Base-by-base conservation (phyloP, 2,329 filamentous ascomycete genomes). In the Cercospora nicotianae region DNA sequence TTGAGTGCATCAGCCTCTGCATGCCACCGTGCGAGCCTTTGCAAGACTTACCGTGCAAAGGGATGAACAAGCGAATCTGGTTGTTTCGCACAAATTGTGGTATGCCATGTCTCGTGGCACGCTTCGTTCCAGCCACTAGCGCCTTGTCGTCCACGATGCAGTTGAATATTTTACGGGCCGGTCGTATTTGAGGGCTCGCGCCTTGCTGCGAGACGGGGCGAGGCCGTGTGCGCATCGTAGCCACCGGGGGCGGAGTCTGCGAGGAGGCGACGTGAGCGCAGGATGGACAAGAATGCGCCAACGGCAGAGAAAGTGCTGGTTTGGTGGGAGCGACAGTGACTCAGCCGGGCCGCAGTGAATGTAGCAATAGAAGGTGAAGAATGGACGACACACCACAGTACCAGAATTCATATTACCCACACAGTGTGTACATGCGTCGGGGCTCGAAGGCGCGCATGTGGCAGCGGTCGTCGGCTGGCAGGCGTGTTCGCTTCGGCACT, bases 121-220 rank as follows among this genome's bases (percentile, higher is more conserved):
- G 82, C 79, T 84, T 84, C 60, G 83, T 82, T 67, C 83, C 83
- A 48, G 82, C 82, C 65, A 84, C 79, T 70, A 85, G 74, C 33
- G 83, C 83, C 20, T 81, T 83, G 71, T 85, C 83, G 73, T 85
- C 83, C 71, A 84, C 82, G 70, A 85, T 84, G 75, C 83, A 85
- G 78, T 84, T 84, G 80, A 85, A 84, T 66, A 84, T 74, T 77
- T 84, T 84, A 72, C 82, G 80, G 12, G 71, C 67, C 28, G 76
- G 74, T 64, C 64, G 64, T 58, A 65, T 55, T 64, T 61, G 42
- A 53, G 65, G 57, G 5, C 48, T 65, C 30, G 72, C 66, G 70
- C 68, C 72, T 55, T 76, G 72, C 63, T 72, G 72, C 31, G 75
- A 77, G 39, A 66, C 62, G 7, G 75, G 75, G 53, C 75, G 75